Evolutionary conservation across 176 grass and related monocot genomes (phyloP).

Genomic region (Juncus effusus): DNA sequence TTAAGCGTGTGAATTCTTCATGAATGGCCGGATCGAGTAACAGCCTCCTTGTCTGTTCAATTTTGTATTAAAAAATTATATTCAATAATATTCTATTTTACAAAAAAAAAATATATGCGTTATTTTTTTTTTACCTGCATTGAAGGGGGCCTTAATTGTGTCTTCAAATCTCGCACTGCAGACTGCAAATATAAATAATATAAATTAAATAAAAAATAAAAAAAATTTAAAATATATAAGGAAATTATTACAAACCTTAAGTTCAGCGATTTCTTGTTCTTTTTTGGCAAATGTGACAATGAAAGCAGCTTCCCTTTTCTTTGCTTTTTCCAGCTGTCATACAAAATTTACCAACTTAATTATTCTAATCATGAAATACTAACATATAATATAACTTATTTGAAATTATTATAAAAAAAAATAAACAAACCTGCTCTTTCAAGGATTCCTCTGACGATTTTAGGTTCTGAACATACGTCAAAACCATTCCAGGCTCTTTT

Average conservation of each 20-base stretch:
- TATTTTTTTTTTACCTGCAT: constrained; percentile 61
- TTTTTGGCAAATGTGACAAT: constrained; percentile 98
- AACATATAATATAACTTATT: neutral
- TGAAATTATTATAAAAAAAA: constrained; percentile 12
- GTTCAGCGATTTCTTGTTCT: constrained; percentile 90
- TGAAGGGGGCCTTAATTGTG: constrained; percentile 91
- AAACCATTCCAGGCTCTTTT: constrained; percentile 71
- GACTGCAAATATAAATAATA: constrained; percentile 50
- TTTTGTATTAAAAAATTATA: constrained; percentile 7
- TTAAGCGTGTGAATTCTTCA: constrained; percentile 91
- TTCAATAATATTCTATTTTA: no score
- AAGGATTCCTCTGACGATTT: constrained; percentile 95
- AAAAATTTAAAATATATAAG: constrained; percentile 6
- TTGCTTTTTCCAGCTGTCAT: constrained; percentile 92
- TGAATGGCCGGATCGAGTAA: constrained; percentile 99
- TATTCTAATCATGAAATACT: no score
- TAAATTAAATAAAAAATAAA: constrained; percentile 9
- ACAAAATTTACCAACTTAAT: constrained; percentile 14
- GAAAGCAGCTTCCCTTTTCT: constrained; percentile 96
- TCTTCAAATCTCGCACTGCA: constrained; percentile 92
- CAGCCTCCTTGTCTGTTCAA: constrained; percentile 82
- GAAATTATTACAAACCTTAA: constrained; percentile 50
- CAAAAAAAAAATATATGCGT: no score
- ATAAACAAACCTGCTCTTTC: constrained; percentile 85
- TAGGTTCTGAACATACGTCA: constrained; percentile 75